A percentile compares a stretch with the other conserved stretches of the same genome.
Conservation (phyloP, 345 rosid genomes). For the Syzygium oleosum region DNA sequence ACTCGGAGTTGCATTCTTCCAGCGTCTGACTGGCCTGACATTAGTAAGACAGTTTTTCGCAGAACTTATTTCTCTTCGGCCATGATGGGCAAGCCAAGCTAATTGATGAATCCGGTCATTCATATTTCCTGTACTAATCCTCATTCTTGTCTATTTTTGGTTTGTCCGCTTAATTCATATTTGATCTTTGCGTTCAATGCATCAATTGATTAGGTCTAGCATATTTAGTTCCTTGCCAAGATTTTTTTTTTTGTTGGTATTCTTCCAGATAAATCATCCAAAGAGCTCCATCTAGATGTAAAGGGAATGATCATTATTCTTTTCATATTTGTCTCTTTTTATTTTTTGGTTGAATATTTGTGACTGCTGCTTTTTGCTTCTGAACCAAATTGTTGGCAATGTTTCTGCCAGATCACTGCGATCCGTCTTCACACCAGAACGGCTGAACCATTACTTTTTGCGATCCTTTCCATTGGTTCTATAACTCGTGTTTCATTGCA, state of each 20-base stretch:
- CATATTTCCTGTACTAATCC: not conserved
- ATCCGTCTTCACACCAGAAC: not conserved
- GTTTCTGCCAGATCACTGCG: not conserved
- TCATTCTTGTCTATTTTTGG: not conserved
- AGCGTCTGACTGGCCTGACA: slow-evolving; percentile 77
- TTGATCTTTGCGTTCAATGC: not conserved
- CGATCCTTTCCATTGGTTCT: not conserved
- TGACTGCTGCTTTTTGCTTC: not conserved
- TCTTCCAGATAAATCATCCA: not conserved
- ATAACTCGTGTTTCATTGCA: not conserved
- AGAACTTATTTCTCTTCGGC: slow-evolving; percentile 32
- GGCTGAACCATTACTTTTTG: not conserved
- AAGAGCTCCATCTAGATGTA: not conserved
- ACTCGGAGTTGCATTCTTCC: slow-evolving; percentile 62
- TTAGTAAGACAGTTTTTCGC: slow-evolving; percentile 39
- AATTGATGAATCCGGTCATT: not conserved
- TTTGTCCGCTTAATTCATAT: not conserved
- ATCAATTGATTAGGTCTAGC: not conserved
- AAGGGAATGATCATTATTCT: not conserved
- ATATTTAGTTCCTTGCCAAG: not conserved
- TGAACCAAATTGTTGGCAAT: not conserved
- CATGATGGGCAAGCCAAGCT: not conserved
- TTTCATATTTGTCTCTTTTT: not conserved
- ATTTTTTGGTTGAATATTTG: not conserved
- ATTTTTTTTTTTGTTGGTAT: not conserved